A percentile compares a stretch with the other conserved stretches of the same genome.
Conservation (phyloP, 2,329 filamentous ascomycete genomes). For the Xylariaceae sp. region DNA sequence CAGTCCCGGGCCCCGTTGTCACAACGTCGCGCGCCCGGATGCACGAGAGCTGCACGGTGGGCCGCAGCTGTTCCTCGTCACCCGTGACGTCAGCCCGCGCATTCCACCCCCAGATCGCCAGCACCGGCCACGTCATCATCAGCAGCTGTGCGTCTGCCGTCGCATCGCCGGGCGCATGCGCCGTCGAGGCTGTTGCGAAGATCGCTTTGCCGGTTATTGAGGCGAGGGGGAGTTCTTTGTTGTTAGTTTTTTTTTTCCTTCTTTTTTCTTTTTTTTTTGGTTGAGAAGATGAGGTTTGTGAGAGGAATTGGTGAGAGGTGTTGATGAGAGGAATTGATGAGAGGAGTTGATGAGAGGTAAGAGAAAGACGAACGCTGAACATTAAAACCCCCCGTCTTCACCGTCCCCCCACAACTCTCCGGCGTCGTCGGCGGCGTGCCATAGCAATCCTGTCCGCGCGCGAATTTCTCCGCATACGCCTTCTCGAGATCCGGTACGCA, state of each 20-base stretch:
- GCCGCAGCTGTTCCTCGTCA: slow-evolving; percentile 5
- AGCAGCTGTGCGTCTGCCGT: slow-evolving; percentile 16
- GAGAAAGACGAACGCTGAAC: slow-evolving; percentile 22
- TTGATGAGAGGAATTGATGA: too few species aligned
- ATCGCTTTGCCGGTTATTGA: slow-evolving; percentile 25
- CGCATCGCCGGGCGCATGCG: slow-evolving; percentile 17
- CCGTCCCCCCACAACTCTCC: slow-evolving; percentile 22
- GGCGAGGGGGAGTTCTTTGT: slow-evolving; percentile 19
- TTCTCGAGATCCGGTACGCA: slow-evolving; percentile 28
- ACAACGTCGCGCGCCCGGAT: slow-evolving; percentile 18
- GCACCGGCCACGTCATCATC: slow-evolving; percentile 23
- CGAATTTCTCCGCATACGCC: slow-evolving; percentile 25
- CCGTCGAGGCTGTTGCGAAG: slow-evolving; percentile 26
- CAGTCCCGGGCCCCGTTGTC: slow-evolving; percentile 4
- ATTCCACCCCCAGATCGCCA: slow-evolving; percentile 30
- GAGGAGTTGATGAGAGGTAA: too few species aligned
- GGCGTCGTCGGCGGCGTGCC: slow-evolving; percentile 25
- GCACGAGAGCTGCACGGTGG: slow-evolving; percentile 25
- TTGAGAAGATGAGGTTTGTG: too few species aligned
- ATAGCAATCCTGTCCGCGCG: slow-evolving; percentile 25
- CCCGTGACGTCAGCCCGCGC: slow-evolving; percentile 22
- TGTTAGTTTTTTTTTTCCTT: too few species aligned
- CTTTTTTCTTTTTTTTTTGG: slow-evolving; percentile 10
- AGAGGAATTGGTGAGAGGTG: too few species aligned
- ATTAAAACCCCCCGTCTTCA: slow-evolving; percentile 20